A percentile compares a stretch with the other conserved stretches of the same genome.
Evolutionary conservation across 2,329 filamentous ascomycete species (phyloP).

Genomic region (Orbilia blumenaviensis): DNA sequence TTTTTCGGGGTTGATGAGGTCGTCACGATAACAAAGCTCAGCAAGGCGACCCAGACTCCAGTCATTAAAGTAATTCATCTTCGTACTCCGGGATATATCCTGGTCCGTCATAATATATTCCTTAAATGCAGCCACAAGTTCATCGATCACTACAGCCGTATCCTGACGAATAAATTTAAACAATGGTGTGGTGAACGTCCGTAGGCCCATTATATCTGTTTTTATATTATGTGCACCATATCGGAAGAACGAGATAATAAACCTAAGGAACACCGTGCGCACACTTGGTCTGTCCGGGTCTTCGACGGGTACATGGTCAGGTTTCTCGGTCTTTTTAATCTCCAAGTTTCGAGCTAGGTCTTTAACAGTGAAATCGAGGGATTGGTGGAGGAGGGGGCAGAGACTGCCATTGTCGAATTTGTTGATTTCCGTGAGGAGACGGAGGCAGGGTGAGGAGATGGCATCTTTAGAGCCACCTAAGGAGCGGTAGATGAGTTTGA

Average conservation of each 20-base stretch:
- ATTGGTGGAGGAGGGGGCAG: conserved; percentile 79
- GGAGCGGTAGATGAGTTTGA: conserved; percentile 81
- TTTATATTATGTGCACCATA: conserved; percentile 81
- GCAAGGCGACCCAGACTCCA: conserved; percentile 77
- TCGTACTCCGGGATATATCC: conserved; percentile 75
- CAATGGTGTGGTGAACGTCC: conserved; percentile 73
- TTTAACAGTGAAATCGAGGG: conserved; percentile 80
- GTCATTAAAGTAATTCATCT: conserved; percentile 78
- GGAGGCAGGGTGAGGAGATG: conserved; percentile 85
- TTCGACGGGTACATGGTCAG: conserved; percentile 69
- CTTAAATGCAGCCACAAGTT: conserved; percentile 77
- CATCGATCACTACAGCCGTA: conserved; percentile 75
- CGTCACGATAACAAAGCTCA: conserved; percentile 71
- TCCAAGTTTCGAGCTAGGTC: conserved; percentile 82
- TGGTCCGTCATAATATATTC: conserved; percentile 77
- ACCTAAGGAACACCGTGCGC: conserved; percentile 81
- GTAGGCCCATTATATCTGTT: conserved; percentile 81
- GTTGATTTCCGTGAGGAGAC: conserved; percentile 84
- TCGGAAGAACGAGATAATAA: conserved; percentile 80
- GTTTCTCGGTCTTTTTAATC: conserved; percentile 64
- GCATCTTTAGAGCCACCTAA: conserved; percentile 84
- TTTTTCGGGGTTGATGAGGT: conserved; percentile 64
- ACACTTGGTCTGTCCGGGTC: conserved; percentile 78
- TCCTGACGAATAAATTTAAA: conserved; percentile 82
- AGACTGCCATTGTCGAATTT: conserved; percentile 84